Evolutionary conservation across 768 basidiomycete genomes (phyloP), one percentile per base, ranked within the genome.

Genomic region (Tephrocybe sp.): DNA sequence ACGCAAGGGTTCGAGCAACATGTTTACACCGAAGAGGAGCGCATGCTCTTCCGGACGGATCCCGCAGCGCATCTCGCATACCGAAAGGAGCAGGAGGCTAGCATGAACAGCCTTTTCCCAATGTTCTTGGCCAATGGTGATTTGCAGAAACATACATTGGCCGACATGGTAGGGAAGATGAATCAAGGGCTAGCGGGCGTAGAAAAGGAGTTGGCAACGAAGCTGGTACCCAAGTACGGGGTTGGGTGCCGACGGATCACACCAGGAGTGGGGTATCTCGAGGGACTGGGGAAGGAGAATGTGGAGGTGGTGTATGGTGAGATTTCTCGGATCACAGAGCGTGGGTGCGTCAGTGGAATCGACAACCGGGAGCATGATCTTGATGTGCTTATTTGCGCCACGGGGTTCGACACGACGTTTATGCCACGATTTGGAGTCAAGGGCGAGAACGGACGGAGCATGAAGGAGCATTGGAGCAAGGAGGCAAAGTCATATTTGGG

Each of bases 191-290:
- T 83, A 9, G 38, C 53, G 13, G 69, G 68, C 17, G 67, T 71
- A 51, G 72, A 67, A 49, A 69, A 72, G 0, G 67, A 68, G 62
- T 74, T 82, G 32, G 69, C 71, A 14, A 72, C 73, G 17, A 64
- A 72, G 45, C 36, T 72, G 22, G 67, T 71, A 13, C 71, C 70
- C 1, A 57, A 49, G n/a, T 72, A 65, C 56, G 60, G 60, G 4
- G 62, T 71, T 6, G 70, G 71, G 3, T 72, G 71, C 45, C 51
- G 68, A 10, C 57, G 71, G 43, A 60, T 70, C 5, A 71, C 70
- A 10, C 69, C 70, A 9, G 70, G 69, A 0, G 57, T 62, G 22
- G 62, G 63, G 7, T 71, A 70, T 48, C 64, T 72, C 7, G 69
- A 72, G 49, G 58, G 66, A 0, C 51, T 72, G 10, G 52, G 52